Evolutionary conservation across 148 eudicot genomes (phyloP).

Genomic region (Vaccinium corymbosum): DNA sequence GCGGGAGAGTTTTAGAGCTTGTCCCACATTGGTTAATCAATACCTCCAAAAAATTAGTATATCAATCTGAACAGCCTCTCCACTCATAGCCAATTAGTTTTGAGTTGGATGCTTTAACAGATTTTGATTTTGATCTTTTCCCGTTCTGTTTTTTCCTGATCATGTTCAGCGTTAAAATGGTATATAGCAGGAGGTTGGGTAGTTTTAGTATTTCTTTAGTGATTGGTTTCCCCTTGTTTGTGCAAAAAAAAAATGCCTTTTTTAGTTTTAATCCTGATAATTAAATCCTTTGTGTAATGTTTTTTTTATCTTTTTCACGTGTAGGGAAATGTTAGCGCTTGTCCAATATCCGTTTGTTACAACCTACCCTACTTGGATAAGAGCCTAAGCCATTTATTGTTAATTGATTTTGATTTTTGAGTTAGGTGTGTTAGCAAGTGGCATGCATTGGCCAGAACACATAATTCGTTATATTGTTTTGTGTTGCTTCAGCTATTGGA

Average conservation of each 20-base stretch:
- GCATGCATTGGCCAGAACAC: neutral
- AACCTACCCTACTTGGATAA: neutral
- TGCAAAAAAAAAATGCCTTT: neutral
- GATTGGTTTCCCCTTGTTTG: neutral
- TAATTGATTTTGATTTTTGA: neutral
- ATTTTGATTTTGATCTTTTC: no score
- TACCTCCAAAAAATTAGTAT: no score
- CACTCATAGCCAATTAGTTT: no score
- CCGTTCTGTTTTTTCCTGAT: neutral
- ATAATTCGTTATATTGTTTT: neutral
- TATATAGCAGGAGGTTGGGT: neutral
- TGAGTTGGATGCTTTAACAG: no score
- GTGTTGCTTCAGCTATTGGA: slow-evolving; percentile 64
- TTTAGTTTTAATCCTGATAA: neutral
- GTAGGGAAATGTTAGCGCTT: neutral
- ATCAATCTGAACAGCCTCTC: no score
- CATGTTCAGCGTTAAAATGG: neutral
- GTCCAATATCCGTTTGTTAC: neutral
- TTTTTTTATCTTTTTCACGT: neutral
- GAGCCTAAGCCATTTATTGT: neutral
- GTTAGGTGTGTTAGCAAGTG: neutral
- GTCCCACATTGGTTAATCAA: no score
- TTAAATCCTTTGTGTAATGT: neutral
- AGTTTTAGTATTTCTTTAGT: neutral
- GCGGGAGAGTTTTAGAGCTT: no score